phyloP scores from a whole-genome alignment of 2,329 filamentous ascomycete genomes.

The Macrophomina tecta region DNA sequence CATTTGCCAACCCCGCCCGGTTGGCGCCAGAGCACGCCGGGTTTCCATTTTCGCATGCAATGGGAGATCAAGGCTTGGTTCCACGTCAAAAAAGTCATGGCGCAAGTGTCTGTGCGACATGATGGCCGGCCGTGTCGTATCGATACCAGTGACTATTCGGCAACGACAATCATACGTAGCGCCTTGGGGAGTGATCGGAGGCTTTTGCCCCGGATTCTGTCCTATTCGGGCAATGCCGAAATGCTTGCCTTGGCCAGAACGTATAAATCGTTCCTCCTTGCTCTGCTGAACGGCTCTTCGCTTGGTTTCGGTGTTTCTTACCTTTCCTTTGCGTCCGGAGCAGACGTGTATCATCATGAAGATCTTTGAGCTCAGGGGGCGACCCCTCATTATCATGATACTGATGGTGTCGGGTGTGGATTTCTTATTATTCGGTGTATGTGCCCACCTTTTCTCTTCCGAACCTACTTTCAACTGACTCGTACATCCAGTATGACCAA shows the following conservation, averaged over 20 bases:
- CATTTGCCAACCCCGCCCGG: constrained; percentile 9
- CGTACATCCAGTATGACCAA: constrained; percentile 2
- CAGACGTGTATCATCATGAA: not conserved
- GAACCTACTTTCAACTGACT: not conserved
- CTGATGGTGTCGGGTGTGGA: not conserved
- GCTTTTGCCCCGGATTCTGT: not conserved
- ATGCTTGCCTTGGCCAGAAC: not conserved
- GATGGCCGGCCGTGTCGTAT: not conserved
- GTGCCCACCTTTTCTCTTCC: not conserved
- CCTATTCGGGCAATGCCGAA: constrained; percentile 3
- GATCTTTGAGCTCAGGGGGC: constrained; percentile 10
- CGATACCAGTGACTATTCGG: not conserved
- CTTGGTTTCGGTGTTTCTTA: not conserved
- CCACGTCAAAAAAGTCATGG: constrained; percentile 10
- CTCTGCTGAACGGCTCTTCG: not conserved
- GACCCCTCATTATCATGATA: constrained; percentile 12
- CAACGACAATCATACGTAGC: not conserved
- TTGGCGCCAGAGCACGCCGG: not conserved
- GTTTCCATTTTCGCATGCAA: constrained; percentile 7
- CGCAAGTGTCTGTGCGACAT: not conserved
- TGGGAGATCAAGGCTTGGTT: constrained; percentile 6
- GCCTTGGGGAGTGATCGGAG: not conserved
- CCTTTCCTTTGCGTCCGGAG: not conserved
- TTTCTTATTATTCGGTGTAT: constrained; percentile 11
- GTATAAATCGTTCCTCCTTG: not conserved